phyloP scores from a whole-genome alignment of 202 grass and related monocot genomes.

The Digitaria exilis region DNA sequence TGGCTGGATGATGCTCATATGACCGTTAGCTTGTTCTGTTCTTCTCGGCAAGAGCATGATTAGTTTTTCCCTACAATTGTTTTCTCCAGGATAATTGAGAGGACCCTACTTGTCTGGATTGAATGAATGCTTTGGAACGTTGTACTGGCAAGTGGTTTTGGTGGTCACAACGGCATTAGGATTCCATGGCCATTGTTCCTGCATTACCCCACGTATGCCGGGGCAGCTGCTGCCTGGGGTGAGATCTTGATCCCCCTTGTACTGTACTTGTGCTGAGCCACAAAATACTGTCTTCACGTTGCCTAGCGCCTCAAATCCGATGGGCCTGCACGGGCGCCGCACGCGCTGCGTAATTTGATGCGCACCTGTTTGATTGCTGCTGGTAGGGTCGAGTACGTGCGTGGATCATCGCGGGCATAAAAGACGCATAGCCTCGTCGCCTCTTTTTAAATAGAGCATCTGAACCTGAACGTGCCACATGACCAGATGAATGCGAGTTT shows the following conservation, averaged over 20 bases:
- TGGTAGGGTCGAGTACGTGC: not conserved
- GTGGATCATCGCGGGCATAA: not conserved
- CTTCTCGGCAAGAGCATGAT: conserved; percentile 23
- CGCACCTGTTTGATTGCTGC: not conserved
- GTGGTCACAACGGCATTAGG: not conserved
- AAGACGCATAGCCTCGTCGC: conserved; percentile 5
- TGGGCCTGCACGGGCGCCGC: not conserved
- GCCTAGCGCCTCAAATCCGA: not conserved
- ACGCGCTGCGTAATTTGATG: conserved; percentile 20
- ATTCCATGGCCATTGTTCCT: not conserved
- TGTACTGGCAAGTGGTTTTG: not conserved
- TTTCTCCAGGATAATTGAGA: not conserved
- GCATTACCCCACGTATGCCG: conserved; percentile 12
- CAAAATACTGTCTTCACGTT: conserved; percentile 1
- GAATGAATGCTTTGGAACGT: conserved; percentile 35
- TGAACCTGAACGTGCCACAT: not conserved
- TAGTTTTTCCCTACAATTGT: not conserved
- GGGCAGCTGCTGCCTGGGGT: not conserved
- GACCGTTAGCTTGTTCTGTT: conserved; percentile 44
- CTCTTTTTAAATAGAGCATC: not conserved
- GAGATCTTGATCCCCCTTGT: conserved; percentile 2
- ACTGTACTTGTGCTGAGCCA: conserved; percentile 38
- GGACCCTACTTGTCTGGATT: conserved; percentile 8
- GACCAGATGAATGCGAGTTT: not conserved
- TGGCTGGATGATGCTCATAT: conserved; percentile 16